Evolutionary conservation across 192 early-diverging fungal species (phyloP).

Genomic region (Allomyces macrogynus): DNA sequence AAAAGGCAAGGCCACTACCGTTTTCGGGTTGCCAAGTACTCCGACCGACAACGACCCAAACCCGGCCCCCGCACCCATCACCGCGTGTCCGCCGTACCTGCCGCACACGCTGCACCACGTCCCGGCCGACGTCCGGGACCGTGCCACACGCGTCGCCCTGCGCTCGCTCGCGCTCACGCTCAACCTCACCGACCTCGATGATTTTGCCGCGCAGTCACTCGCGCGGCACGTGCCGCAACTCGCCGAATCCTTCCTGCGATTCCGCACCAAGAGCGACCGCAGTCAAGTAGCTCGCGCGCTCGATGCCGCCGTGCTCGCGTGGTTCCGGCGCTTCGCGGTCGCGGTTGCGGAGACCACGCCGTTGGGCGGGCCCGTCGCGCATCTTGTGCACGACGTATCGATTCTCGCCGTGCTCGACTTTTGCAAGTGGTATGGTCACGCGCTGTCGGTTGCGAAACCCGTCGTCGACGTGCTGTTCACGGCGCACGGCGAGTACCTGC

Average conservation of each 20-base stretch:
- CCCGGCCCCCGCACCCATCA: too few species aligned
- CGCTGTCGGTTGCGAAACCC: neutral
- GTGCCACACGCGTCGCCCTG: neutral
- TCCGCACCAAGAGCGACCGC: neutral
- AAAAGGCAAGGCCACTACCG: too few species aligned
- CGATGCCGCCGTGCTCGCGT: neutral
- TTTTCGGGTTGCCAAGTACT: too few species aligned
- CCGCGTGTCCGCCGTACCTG: neutral
- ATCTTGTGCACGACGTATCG: neutral
- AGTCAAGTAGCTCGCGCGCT: neutral
- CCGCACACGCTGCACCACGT: neutral
- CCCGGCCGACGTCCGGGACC: neutral
- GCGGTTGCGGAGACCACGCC: neutral
- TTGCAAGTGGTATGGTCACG: neutral
- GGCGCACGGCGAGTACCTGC: neutral
- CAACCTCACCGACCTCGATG: neutral
- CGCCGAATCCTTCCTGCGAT: neutral
- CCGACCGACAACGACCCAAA: too few species aligned
- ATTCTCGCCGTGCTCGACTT: neutral
- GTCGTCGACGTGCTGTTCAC: neutral
- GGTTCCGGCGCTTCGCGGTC: neutral
- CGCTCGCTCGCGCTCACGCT: neutral
- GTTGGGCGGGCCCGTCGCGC: neutral
- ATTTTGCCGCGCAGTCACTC: neutral
- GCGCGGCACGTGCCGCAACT: neutral